Evolutionary conservation across 208 protist species (phyloP), one percentile per base, ranked within the genome.

Genomic region (Kentomonas sorsogonicus): DNA sequence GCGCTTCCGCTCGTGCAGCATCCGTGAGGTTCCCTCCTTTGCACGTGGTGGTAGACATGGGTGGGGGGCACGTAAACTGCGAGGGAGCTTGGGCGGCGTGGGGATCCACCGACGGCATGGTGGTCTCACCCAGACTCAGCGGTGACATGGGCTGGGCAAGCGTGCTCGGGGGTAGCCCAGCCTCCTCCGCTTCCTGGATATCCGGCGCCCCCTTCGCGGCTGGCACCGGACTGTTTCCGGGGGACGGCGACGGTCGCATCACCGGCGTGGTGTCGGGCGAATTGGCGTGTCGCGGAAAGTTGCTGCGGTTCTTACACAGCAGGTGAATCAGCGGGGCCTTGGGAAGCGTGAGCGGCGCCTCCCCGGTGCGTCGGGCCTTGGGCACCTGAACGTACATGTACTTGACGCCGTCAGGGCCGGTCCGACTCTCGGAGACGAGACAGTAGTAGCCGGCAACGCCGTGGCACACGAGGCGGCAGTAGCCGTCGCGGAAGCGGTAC

Each of bases 381-480:
- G 77, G 65, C 11, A 83, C 79, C 48, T 53, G 80, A 36, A 94
- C 79, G 45, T 78, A 73, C 10, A 83, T 94, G 38, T 86, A 60
- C 73, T 94, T 91, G 2, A 48, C 62, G 31, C 79, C 77, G 53
- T 87, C 70, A 18, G 56, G 60, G 34, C 74, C 66, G 0, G 66
- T 60, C 11, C 57, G 69, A 0, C 80, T 87, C 43, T 87, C 61
- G 20, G 87, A 91, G 9, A 80, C 63, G 13, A 91, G 74, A 10
- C 76, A 54, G 68, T 94, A 94, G 63, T 87, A 94, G 10, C 77
- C 82, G 0, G 79, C 82, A 3, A 94, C 83, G 27, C 83, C 87
- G 56, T 94, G 87, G 66, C 83, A 91, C 4, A 94, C 75, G 7
- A 94, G 66, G 7, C 87, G 74, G 20, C 87, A 83, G 61, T 94